These are phyloP conservation scores for Arachis hypogaea DNA, from an alignment of 306 rosid species.

Conservation along the genomic window DNA sequence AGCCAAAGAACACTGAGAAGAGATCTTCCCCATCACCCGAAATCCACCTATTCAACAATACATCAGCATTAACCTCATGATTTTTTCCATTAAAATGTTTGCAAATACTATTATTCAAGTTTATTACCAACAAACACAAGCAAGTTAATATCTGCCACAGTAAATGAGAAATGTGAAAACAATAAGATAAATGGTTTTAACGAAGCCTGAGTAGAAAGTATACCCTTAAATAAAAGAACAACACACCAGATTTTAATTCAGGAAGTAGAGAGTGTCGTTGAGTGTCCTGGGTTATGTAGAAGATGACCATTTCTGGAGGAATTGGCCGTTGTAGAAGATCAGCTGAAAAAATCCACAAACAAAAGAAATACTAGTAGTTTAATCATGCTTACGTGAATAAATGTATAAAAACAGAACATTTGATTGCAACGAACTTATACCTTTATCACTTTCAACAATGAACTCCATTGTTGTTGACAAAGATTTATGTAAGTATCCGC, in stretches of 20 bases:
- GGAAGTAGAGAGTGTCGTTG: constrained; percentile 92
- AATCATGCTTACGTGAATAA: constrained; percentile 3
- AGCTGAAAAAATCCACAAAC: constrained; percentile 48
- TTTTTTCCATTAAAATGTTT: constrained; percentile 13
- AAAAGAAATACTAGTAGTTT: constrained; percentile 3
- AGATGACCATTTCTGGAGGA: constrained; percentile 78
- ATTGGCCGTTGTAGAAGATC: constrained; percentile 73
- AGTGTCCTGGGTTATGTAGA: constrained; percentile 95
- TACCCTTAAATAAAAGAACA: constrained; percentile 30
- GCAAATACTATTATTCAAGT: constrained; percentile 9
- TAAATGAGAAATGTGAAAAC: constrained; percentile 11
- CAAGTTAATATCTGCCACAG: constrained; percentile 6
- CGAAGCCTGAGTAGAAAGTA: not conserved
- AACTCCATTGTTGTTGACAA: constrained; percentile 80
- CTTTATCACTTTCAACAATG: constrained; percentile 83
- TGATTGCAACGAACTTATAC: constrained; percentile 40
- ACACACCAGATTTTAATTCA: constrained; percentile 81
- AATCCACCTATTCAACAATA: constrained; percentile 75
- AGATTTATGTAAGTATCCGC: constrained; percentile 88
- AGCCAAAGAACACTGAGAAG: constrained; percentile 75
- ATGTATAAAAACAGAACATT: constrained; percentile 8
- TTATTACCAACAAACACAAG: not conserved
- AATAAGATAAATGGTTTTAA: constrained; percentile 15
- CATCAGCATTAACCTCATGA: constrained; percentile 36
- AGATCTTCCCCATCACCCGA: constrained; percentile 81